A percentile compares a stretch with the other conserved stretches of the same genome.
phyloP scores from a whole-genome alignment of 2,329 filamentous ascomycete species.

The Pseudocercospora vitis region DNA sequence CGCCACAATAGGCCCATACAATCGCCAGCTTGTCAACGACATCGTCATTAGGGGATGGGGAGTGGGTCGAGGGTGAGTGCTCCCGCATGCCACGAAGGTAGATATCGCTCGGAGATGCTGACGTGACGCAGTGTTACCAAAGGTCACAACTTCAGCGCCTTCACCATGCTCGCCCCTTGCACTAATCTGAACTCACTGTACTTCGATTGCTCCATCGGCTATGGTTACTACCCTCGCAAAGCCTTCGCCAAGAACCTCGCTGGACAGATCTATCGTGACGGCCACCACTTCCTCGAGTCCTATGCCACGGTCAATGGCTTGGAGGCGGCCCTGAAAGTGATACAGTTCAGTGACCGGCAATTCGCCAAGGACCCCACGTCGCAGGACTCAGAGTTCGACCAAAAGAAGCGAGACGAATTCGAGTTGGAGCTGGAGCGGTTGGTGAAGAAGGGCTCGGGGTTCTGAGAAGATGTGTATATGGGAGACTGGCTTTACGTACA shows the following conservation, averaged over 20 bases:
- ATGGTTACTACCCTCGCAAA: constrained; percentile 4
- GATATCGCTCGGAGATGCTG: no score
- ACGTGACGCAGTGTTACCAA: constrained; percentile 12
- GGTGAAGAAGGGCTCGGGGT: constrained; percentile 8
- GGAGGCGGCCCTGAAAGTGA: constrained; percentile 31
- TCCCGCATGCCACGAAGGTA: no score
- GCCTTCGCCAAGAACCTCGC: constrained; percentile 21
- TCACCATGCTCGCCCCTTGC: constrained; percentile 32
- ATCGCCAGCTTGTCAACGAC: constrained; percentile 26
- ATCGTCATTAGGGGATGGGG: constrained; percentile 30
- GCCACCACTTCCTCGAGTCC: constrained; percentile 31
- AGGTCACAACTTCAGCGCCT: constrained; percentile 27
- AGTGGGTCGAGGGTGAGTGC: no score
- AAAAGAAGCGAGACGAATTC: constrained; percentile 15
- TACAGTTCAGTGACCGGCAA: constrained; percentile 25
- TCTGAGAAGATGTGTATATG: neutral
- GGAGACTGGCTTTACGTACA: no score
- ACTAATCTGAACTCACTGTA: constrained; percentile 29
- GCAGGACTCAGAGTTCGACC: constrained; percentile 11
- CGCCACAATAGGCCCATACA: constrained; percentile 29
- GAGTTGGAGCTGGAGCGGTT: constrained; percentile 18
- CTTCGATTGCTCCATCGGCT: constrained; percentile 28
- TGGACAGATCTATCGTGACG: constrained; percentile 29
- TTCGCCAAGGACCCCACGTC: constrained; percentile 16
- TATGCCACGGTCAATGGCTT: constrained; percentile 28